Evolutionary conservation across 331 rosid species (phyloP).

Genomic region (Phaseolus coccineus): DNA sequence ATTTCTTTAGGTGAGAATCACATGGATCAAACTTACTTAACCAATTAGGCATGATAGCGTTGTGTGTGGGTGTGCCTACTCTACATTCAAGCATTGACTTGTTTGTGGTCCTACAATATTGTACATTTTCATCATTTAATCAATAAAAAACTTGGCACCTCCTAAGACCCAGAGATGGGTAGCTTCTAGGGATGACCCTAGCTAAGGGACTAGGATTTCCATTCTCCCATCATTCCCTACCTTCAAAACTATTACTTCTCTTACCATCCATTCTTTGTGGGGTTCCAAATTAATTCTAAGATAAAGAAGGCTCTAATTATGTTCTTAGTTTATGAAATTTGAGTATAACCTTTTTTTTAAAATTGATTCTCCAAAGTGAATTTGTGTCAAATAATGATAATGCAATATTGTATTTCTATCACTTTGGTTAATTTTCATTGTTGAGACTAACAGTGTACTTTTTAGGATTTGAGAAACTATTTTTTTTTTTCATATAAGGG

Average conservation of each 20-base stretch:
- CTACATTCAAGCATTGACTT: constrained; percentile 38
- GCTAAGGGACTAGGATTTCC: neutral
- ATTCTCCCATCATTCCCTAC: neutral
- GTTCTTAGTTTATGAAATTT: neutral
- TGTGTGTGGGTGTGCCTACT: constrained; percentile 50
- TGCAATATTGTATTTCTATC: too few relatives aligned
- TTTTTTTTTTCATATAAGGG: too few relatives aligned
- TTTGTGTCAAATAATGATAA: too few relatives aligned
- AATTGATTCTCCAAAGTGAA: too few relatives aligned
- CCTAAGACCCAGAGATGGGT: neutral
- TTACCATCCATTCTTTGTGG: neutral
- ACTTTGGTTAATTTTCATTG: too few relatives aligned
- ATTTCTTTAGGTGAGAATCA: constrained; percentile 48
- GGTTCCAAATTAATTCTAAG: neutral
- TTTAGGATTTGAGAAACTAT: too few relatives aligned
- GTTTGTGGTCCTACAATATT: constrained; percentile 45
- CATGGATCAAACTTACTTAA: constrained; percentile 39
- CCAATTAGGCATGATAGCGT: constrained; percentile 41
- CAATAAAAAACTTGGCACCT: neutral
- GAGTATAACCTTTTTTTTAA: too few relatives aligned
- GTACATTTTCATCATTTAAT: constrained; percentile 14
- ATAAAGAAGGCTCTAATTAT: neutral
- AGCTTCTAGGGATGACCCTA: neutral
- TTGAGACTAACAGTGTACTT: too few relatives aligned
- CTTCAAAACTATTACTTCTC: neutral